These are phyloP conservation scores for Artomyces pyxidatus DNA, from an alignment of 768 basidiomycete genomes.

Conservation along the genomic window DNA sequence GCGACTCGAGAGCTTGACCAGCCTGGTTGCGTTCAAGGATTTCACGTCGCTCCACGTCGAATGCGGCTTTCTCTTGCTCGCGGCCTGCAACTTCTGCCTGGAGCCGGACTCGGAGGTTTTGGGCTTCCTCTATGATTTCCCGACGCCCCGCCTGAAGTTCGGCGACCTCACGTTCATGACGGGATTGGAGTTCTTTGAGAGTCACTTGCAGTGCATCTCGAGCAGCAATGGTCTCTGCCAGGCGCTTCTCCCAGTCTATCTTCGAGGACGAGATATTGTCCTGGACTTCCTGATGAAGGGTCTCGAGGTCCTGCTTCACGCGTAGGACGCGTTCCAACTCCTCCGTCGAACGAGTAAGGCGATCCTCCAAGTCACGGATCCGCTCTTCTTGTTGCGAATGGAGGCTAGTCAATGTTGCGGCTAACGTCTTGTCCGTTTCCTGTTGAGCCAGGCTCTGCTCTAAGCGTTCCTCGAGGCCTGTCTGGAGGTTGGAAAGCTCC, in stretches of 20 bases:
- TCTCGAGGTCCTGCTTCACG: constrained; percentile 8
- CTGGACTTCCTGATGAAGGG: neutral
- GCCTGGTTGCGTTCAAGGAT: constrained; percentile 6
- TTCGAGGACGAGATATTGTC: constrained; percentile 1
- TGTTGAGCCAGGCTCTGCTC: neutral
- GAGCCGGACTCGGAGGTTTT: constrained; percentile 6
- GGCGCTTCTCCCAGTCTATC: neutral
- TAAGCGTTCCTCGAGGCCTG: constrained; percentile 11
- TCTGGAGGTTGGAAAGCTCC: constrained; percentile 8
- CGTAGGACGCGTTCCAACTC: constrained; percentile 2
- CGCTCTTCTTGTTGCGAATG: neutral
- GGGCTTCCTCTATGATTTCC: constrained; percentile 1
- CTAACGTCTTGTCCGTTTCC: neutral
- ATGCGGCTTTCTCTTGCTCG: constrained; percentile 1
- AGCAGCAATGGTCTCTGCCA: constrained; percentile 16
- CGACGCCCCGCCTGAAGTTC: constrained; percentile 11
- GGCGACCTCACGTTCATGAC: constrained; percentile 14
- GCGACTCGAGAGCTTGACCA: constrained; percentile 12
- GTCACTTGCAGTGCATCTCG: constrained; percentile 23
- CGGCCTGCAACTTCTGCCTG: constrained; percentile 7
- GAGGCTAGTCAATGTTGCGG: constrained; percentile 3
- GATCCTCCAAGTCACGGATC: constrained; percentile 4
- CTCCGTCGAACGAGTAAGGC: constrained; percentile 3
- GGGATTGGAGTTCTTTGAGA: constrained; percentile 19
- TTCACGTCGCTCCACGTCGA: constrained; percentile 15